Percentiles rank a stretch among this genome's conserved stretches.
These are phyloP conservation scores for Diaporthe sp. DNA, from an alignment of 2,329 filamentous ascomycete genomes.

Conservation along the genomic window DNA sequence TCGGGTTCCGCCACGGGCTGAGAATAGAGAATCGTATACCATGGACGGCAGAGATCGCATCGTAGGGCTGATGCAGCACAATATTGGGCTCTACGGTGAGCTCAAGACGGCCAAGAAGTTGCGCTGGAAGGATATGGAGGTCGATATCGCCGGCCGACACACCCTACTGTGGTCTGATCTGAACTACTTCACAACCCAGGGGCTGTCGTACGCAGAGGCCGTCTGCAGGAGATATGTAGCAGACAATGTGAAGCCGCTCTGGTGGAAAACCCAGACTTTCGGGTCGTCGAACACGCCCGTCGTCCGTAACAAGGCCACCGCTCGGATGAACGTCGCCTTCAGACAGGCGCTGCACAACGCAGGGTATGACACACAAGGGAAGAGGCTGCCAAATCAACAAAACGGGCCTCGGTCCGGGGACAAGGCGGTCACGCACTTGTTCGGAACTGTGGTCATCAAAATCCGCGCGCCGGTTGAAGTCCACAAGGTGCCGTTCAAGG, in stretches of 20 bases:
- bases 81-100: constrained; percentile 31
- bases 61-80: neutral
- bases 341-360: constrained; percentile 43
- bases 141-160: constrained; percentile 27
- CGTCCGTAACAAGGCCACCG: constrained; percentile 25
- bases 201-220: constrained; percentile 16
- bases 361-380: constrained; percentile 45
- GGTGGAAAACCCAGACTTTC: constrained; percentile 1
- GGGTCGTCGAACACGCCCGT: neutral
- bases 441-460: constrained; percentile 42
- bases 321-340: constrained; percentile 43
- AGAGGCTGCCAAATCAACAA: constrained; percentile 14
- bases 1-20: neutral
- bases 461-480: constrained; percentile 28
- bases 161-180: constrained; percentile 1
- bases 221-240: constrained; percentile 31
- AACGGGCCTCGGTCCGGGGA: neutral
- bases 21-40: neutral
- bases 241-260: constrained; percentile 35
- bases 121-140: neutral
- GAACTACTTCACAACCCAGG: constrained; percentile 28
- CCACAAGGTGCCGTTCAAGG: constrained; percentile 14
- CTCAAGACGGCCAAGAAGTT: neutral
- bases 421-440: constrained; percentile 35
- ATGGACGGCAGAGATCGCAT: neutral